Base-by-base conservation (phyloP, 2,329 filamentous ascomycete genomes). In the Grosmannia huntii region DNA sequence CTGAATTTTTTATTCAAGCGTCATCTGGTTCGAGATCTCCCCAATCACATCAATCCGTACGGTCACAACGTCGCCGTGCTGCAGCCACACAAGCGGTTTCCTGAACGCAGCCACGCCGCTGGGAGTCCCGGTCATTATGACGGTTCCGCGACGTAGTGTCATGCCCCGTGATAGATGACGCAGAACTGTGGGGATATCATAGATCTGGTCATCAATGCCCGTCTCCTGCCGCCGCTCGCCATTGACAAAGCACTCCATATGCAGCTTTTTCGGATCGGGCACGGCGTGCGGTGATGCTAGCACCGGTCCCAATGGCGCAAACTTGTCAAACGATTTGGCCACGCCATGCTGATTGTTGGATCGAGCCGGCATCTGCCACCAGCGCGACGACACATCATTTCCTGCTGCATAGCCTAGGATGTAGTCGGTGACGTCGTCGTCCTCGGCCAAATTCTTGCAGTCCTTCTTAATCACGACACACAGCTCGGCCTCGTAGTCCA, bases 391-490 rank as follows among this genome's bases (percentile, higher is more conserved):
- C 21, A 80, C 64, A 60, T 80, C 78, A 65, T 83, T 83, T 38
- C 75, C 76, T 27, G 75, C 75, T 0, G 79, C 79, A 61, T 82
- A 83, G 33, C 79, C 80, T 1, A 82, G 73, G 2, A 83, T 70
- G 63, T 80, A 78, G 27, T 75, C 70, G 5, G 75, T 62, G 5
- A 77, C 76, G 31, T 80, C 71, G 0, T 69, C 69, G 55, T 76
- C 74, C 9, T 71, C 67, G 4, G 69, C 62, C 3, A 80, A 72
- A 56, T 80, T 73, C 62, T 77, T 78, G 56, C 70, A 73, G 36
- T 73, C 70, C 44, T 72, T 71, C 11, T 74, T 73, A 28, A 80
- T 75, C 4, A 80, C 69, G 33, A 81, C 70, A 6, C 70, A 73
- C 57, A 81, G 71, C 62, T 81, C 78, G 0, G 73, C 76, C 62